Conservation (phyloP, 176 grass and related monocot genomes). For the Pontederia crassipes region DNA sequence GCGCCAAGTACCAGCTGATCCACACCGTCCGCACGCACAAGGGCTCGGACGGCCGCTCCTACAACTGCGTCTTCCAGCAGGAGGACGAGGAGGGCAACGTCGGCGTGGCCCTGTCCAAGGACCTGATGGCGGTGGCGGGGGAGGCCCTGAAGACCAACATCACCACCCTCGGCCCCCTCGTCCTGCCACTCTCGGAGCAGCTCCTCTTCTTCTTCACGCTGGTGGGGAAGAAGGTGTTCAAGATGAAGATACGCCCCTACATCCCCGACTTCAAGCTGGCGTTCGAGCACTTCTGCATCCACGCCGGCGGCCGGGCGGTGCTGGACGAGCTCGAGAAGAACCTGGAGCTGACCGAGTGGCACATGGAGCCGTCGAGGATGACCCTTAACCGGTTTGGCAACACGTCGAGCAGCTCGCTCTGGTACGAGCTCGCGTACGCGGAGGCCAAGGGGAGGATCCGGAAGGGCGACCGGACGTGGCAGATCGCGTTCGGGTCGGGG, state of each 20-base stretch:
- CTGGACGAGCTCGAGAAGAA: conserved; percentile 16
- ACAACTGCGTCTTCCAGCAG: conserved; percentile 10
- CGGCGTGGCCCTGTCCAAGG: conserved; percentile 9
- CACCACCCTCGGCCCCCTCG: neutral
- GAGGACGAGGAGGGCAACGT: conserved; percentile 8
- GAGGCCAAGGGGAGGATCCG: conserved; percentile 12
- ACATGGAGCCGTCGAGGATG: conserved; percentile 19
- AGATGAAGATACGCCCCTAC: neutral
- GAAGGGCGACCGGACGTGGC: conserved; percentile 11
- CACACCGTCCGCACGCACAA: conserved; percentile 9
- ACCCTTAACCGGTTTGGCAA: conserved; percentile 10
- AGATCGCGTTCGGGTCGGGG: conserved; percentile 19
- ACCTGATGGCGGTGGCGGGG: conserved; percentile 12
- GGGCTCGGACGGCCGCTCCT: conserved; percentile 2
- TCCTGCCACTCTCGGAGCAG: conserved; percentile 5
- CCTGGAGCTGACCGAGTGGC: neutral
- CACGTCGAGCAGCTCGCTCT: conserved; percentile 12
- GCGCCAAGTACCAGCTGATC: conserved; percentile 2
- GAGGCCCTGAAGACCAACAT: conserved; percentile 11
- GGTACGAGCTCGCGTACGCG: conserved; percentile 12
- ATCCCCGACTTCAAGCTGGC: conserved; percentile 8
- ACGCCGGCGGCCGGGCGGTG: neutral
- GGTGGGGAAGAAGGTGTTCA: neutral
- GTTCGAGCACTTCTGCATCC: conserved; percentile 4
- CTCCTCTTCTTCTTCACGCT: neutral